Evolutionary conservation across 2,329 filamentous ascomycete species (phyloP).

Genomic region (Tolypocladium sp.): DNA sequence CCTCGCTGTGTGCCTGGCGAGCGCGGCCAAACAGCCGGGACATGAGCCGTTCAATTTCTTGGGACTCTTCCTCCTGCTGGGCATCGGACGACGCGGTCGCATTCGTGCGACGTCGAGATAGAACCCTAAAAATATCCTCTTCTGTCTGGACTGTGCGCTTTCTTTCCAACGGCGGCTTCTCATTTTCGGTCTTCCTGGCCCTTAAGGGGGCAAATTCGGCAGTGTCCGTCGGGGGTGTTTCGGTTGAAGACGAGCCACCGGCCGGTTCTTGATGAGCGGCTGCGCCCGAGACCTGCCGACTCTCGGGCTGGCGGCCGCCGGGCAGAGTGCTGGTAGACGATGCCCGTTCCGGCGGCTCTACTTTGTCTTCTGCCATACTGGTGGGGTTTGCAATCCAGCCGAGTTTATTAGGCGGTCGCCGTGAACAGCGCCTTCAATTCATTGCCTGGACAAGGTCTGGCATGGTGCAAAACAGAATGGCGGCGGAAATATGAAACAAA

Average conservation of each 20-base stretch:
- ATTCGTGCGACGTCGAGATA: conserved; percentile 39
- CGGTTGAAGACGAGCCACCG: background rate
- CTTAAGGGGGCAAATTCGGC: background rate
- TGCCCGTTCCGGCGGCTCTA: background rate
- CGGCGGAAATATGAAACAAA: background rate
- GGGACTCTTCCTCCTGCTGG: conserved; percentile 31
- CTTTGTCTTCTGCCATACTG: background rate
- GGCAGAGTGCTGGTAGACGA: background rate
- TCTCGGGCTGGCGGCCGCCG: background rate
- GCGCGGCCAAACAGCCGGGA: conserved; percentile 62
- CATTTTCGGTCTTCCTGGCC: background rate
- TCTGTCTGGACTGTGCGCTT: conserved; percentile 27
- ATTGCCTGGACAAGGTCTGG: too few relatives aligned
- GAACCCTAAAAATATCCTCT: conserved; percentile 39
- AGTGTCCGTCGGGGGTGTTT: background rate
- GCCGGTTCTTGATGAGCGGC: background rate
- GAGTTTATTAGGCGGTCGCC: background rate
- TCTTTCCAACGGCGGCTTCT: conserved; percentile 7
- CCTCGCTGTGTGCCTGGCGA: conserved; percentile 56
- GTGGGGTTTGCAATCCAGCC: background rate
- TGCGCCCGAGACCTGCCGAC: background rate
- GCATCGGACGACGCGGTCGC: conserved; percentile 12
- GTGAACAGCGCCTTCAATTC: background rate
- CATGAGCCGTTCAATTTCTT: conserved; percentile 53
- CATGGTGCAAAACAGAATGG: background rate